These are phyloP conservation scores for Boletus reticulatus DNA, from an alignment of 768 basidiomycete genomes.

Conservation along the genomic window DNA sequence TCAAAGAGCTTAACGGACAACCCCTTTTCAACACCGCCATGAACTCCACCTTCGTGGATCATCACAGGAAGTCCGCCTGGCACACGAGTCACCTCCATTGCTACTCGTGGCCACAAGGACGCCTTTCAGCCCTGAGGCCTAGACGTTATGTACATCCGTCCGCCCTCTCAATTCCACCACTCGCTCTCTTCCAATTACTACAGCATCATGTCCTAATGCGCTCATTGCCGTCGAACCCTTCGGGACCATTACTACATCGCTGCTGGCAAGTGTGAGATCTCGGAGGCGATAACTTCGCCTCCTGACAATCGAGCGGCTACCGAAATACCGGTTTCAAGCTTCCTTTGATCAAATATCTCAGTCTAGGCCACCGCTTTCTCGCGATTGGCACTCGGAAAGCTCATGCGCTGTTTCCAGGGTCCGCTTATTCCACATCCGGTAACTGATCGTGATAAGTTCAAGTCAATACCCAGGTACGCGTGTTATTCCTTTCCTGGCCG, in stretches of 20 bases:
- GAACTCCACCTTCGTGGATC: constrained; percentile 24
- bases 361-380: constrained; percentile 26
- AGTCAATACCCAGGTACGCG: constrained; percentile 19
- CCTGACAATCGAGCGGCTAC: constrained; percentile 34
- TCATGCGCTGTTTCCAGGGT: constrained; percentile 31
- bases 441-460: constrained; percentile 22
- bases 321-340: constrained; percentile 29
- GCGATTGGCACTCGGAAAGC: constrained; percentile 23
- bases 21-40: constrained; percentile 28
- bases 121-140: constrained; percentile 12
- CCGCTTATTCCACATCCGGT: constrained; percentile 27
- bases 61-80: constrained; percentile 16
- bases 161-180: background rate
- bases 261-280: constrained; percentile 32
- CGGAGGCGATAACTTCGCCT: constrained; percentile 32
- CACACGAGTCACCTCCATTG: background rate
- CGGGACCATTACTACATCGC: constrained; percentile 32
- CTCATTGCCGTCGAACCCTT: constrained; percentile 25
- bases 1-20: constrained; percentile 43
- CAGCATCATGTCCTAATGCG: constrained; percentile 21
- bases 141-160: constrained; percentile 9
- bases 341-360: constrained; percentile 27
- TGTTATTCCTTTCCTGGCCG: constrained; percentile 20
- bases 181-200: constrained; percentile 22
- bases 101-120: constrained; percentile 1